Evolutionary conservation across 192 early-diverging fungal species (phyloP).

Genomic region (Radiomyces spectabilis): DNA sequence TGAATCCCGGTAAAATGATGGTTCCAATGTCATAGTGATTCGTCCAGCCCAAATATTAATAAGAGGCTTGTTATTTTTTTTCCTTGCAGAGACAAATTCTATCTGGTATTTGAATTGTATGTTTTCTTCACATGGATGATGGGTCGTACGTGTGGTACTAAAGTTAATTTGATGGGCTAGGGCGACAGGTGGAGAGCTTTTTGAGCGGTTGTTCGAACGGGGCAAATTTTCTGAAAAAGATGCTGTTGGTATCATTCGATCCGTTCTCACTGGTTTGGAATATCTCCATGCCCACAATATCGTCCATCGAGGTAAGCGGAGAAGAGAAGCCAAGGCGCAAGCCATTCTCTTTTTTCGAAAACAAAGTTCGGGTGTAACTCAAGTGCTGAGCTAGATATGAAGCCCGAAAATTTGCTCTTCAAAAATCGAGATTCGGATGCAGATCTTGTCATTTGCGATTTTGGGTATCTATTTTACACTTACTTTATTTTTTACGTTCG

Average conservation of each 20-base stretch:
- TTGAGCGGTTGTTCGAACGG: slow-evolving; percentile 70
- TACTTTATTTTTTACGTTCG: too few relatives aligned
- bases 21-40: too few relatives aligned
- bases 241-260: slow-evolving; percentile 67
- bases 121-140: background rate
- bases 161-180: too few relatives aligned
- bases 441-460: slow-evolving; percentile 82
- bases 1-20: slow-evolving; percentile 36
- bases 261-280: slow-evolving; percentile 66
- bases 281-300: slow-evolving; percentile 85
- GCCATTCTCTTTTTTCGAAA: background rate
- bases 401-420: slow-evolving; percentile 89
- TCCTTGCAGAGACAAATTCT: slow-evolving; percentile 55
- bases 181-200: slow-evolving; percentile 82
- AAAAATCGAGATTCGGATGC: slow-evolving; percentile 48
- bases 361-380: background rate
- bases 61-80: background rate
- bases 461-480: too few relatives aligned
- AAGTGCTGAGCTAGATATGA: slow-evolving; percentile 40
- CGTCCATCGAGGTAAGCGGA: slow-evolving; percentile 64
- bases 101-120: slow-evolving; percentile 68
- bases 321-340: background rate
- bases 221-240: slow-evolving; percentile 80
- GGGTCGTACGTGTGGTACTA: too few relatives aligned
- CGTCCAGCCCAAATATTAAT: too few relatives aligned